These are phyloP conservation scores for Penicillium soppii DNA, from an alignment of 495 filamentous ascomycete genomes.

Conservation along the genomic window DNA sequence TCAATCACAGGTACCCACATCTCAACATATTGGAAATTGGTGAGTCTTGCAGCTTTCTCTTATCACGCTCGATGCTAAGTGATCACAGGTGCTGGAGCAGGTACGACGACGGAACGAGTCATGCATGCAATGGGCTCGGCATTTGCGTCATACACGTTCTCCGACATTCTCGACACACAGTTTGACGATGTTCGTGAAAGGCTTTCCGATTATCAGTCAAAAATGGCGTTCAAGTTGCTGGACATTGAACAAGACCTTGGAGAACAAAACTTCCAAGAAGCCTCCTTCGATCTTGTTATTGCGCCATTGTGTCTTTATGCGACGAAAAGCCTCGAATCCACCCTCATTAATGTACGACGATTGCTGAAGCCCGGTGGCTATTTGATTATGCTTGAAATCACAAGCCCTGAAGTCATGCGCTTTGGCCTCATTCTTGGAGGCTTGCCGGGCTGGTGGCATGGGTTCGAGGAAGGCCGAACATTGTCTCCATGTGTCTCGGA, in stretches of 20 bases:
- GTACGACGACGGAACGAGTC: constrained; percentile 40
- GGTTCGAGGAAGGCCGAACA: constrained; percentile 40
- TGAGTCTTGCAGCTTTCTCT: neutral
- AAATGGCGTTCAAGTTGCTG: constrained; percentile 45
- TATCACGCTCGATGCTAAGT: neutral
- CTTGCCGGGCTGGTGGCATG: constrained; percentile 55
- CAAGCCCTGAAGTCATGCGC: constrained; percentile 26
- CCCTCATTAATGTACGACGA: constrained; percentile 23
- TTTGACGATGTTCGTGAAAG: constrained; percentile 31
- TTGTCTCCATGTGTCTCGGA: constrained; percentile 33
- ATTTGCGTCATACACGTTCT: constrained; percentile 46
- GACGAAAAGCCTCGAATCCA: constrained; percentile 21
- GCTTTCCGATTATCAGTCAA: constrained; percentile 15
- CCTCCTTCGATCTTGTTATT: constrained; percentile 51
- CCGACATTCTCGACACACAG: constrained; percentile 47
- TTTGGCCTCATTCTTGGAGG: constrained; percentile 34
- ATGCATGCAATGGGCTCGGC: constrained; percentile 13
- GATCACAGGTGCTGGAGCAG: constrained; percentile 32
- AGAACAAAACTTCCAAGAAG: constrained; percentile 42
- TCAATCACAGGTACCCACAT: constrained; percentile 33
- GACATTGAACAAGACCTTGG: constrained; percentile 40
- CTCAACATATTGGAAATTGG: constrained; percentile 39
- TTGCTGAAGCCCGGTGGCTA: constrained; percentile 57
- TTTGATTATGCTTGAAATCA: constrained; percentile 48
- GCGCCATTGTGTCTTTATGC: constrained; percentile 26